phyloP scores from a whole-genome alignment of 805 yeast species.

The Candida quercuum region DNA sequence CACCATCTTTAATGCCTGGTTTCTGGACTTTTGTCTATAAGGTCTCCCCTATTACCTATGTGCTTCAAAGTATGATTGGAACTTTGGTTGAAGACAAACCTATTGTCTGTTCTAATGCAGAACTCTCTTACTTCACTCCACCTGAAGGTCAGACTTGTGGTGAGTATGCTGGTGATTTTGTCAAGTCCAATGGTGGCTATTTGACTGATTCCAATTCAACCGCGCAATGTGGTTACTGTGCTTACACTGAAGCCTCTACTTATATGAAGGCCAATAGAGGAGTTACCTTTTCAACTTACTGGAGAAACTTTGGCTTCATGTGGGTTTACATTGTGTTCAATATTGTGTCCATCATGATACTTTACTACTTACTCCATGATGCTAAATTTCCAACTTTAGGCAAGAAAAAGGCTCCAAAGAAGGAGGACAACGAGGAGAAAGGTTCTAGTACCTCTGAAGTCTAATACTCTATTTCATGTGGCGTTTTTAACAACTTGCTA shows the following conservation, averaged over 20 bases:
- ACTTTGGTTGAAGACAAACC: constrained; percentile 43
- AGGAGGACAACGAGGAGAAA: neutral
- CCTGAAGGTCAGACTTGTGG: constrained; percentile 63
- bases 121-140: constrained; percentile 45
- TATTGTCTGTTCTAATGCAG: constrained; percentile 44
- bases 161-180: constrained; percentile 35
- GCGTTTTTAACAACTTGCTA: too few relatives aligned
- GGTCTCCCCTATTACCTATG: constrained; percentile 67
- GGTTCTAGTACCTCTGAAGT: too few relatives aligned
- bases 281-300: constrained; percentile 40
- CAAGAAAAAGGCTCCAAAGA: neutral
- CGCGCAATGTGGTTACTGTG: constrained; percentile 43
- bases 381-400: constrained; percentile 1
- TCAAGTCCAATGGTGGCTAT: constrained; percentile 41
- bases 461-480: too few relatives aligned
- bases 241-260: neutral
- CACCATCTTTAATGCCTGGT: constrained; percentile 55
- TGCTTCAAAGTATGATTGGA: constrained; percentile 50
- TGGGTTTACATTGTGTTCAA: constrained; percentile 47
- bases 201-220: neutral
- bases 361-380: constrained; percentile 1
- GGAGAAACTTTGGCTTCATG: constrained; percentile 64
- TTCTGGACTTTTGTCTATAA: constrained; percentile 86
- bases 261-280: neutral
- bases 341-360: constrained; percentile 8